Percentiles rank a stretch among this genome's conserved stretches.
These are phyloP conservation scores for Chalciporus sp. DNA, from an alignment of 1,284 basidiomycete species.

Conservation along the genomic window DNA sequence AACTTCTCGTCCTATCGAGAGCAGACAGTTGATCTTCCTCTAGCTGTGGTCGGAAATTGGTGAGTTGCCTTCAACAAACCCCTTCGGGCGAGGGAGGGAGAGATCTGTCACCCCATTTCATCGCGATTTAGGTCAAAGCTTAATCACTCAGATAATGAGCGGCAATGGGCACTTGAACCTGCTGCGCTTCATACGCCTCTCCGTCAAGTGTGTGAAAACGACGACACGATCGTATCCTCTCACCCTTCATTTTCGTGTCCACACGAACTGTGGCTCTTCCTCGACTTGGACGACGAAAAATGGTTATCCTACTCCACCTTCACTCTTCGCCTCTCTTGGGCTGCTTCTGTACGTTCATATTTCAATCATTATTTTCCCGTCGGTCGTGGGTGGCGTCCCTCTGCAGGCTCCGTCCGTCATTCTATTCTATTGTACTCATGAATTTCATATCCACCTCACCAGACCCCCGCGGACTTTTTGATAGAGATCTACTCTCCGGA, in stretches of 20 bases:
- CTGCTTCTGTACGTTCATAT: constrained; percentile 56
- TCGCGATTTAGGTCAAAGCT: constrained; percentile 35
- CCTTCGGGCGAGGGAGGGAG: constrained; percentile 33
- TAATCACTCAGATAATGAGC: constrained; percentile 30
- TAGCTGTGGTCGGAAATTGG: constrained; percentile 41
- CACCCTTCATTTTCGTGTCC: constrained; percentile 37
- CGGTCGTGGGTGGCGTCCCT: neutral
- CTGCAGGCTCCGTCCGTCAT: neutral
- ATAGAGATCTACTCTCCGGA: constrained; percentile 42
- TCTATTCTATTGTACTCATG: neutral
- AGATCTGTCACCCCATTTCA: constrained; percentile 5
- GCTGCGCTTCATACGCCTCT: constrained; percentile 46
- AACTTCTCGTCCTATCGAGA: constrained; percentile 48
- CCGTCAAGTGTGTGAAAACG: constrained; percentile 36
- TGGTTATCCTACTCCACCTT: constrained; percentile 54
- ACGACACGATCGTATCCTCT: constrained; percentile 27
- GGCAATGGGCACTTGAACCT: constrained; percentile 41
- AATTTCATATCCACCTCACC: neutral
- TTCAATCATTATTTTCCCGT: neutral
- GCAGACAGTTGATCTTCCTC: constrained; percentile 23
- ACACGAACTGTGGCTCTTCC: constrained; percentile 57
- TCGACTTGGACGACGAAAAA: constrained; percentile 49
- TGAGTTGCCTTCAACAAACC: constrained; percentile 29
- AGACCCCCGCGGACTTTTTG: constrained; percentile 49
- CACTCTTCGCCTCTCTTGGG: constrained; percentile 66